phyloP scores from a whole-genome alignment of 306 rosid genomes.

The Trifolium subterraneum region DNA sequence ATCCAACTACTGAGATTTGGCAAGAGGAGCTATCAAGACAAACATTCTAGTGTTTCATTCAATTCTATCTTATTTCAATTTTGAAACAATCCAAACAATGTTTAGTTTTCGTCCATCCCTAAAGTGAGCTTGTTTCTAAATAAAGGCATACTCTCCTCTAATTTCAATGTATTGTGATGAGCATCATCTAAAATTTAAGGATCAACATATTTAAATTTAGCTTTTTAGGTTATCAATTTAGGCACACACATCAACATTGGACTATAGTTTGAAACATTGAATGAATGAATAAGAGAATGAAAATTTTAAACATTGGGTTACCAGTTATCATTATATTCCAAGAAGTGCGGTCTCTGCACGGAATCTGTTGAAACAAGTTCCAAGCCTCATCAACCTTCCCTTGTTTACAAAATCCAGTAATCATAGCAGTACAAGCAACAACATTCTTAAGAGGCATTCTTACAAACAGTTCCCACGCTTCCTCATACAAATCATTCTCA shows the following conservation, averaged over 20 bases:
- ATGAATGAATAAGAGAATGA: constrained; percentile 1
- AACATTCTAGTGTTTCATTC: not conserved
- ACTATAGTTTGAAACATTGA: not conserved
- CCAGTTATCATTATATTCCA: constrained; percentile 70
- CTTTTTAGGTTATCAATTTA: not conserved
- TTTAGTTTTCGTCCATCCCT: not conserved
- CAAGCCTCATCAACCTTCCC: constrained; percentile 57
- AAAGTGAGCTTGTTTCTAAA: not conserved
- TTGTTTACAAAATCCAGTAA: constrained; percentile 59
- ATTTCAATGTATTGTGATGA: not conserved
- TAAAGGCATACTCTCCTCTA: not conserved
- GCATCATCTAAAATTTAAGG: not conserved
- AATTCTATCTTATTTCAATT: not conserved
- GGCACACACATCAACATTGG: not conserved
- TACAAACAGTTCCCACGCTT: constrained; percentile 55
- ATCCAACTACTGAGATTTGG: not conserved
- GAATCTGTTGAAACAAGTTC: constrained; percentile 49
- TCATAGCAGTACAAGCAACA: constrained; percentile 52
- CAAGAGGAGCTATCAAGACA: not conserved
- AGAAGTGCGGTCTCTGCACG: constrained; percentile 51
- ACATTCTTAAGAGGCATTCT: constrained; percentile 59
- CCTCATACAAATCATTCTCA: constrained; percentile 53
- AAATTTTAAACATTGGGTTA: constrained; percentile 9
- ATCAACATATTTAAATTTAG: not conserved
- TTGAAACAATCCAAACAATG: not conserved